phyloP scores from a whole-genome alignment of 228 moss, liverwort and hornwort genomes.

The Sphagnum magellanicum region DNA sequence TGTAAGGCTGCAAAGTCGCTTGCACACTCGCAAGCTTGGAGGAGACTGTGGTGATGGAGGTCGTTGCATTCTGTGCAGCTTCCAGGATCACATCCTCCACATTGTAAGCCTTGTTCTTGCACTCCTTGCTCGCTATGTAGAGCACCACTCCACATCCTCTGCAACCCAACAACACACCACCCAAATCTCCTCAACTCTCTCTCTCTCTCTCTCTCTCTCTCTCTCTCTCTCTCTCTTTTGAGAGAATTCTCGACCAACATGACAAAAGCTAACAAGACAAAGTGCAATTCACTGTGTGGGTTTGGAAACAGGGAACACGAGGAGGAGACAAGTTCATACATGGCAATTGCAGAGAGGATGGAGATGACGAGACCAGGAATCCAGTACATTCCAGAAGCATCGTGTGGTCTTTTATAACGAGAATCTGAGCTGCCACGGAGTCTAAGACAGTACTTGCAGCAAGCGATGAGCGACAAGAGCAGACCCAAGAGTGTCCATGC shows the following conservation, averaged over 20 bases:
- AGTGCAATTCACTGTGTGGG: too few species aligned
- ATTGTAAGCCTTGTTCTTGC: slow-evolving; percentile 33
- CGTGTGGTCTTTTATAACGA: neutral
- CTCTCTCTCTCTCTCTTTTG: too few species aligned
- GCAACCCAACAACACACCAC: slow-evolving; percentile 1
- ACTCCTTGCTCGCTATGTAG: slow-evolving; percentile 43
- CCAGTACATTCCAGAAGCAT: slow-evolving; percentile 16
- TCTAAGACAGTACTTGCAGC: slow-evolving; percentile 27
- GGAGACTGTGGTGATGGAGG: slow-evolving; percentile 38
- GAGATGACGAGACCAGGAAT: slow-evolving; percentile 43
- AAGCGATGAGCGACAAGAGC: slow-evolving; percentile 29
- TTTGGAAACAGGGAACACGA: too few species aligned
- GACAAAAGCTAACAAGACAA: too few species aligned
- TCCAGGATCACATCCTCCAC: slow-evolving; percentile 39
- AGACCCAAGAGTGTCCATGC: slow-evolving; percentile 40
- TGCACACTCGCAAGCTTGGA: slow-evolving; percentile 36
- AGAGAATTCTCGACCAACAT: too few species aligned
- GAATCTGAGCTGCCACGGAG: slow-evolving; percentile 15
- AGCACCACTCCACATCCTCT: slow-evolving; percentile 50
- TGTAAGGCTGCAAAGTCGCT: slow-evolving; percentile 30
- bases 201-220: too few species aligned
- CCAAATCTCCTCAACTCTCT: too few species aligned
- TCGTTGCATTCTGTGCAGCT: slow-evolving; percentile 49
- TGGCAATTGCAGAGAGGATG: slow-evolving; percentile 33
- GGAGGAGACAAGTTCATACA: slow-evolving; percentile 14